Evolutionary conservation across 306 rosid species (phyloP), one percentile per base, ranked within the genome.

Genomic region (Potentilla sterilis): DNA sequence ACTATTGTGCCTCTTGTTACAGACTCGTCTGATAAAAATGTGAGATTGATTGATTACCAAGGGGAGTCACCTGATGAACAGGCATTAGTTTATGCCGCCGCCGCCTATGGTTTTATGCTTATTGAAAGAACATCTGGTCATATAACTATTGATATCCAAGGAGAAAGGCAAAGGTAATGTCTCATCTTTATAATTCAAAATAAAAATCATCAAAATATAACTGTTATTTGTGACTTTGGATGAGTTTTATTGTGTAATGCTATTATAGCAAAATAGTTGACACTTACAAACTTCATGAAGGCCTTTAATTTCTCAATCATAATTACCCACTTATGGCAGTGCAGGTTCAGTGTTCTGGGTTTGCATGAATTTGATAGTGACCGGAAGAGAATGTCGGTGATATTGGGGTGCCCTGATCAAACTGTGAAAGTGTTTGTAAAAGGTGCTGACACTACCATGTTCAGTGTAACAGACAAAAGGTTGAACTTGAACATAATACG

Each of bases 11-110:
- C 99, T 86, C 84, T 95, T 75, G 78, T 86, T 75, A 77, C 80
- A 44, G 92, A 88, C 78, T 81, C 92, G 14, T 67, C 93, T 44
- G 97, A 95, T 54, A 93, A 93, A 47, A 74, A 69, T 51, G 89
- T 83, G 83, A 88, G 86, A 83, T 85, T 88, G 82, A 65, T 95
- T 62, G 99, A 95, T 84, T 95, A 92, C 86, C 99, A 95, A 87
- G 99, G 99, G 65, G 99, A 95, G 82, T 95, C 99, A 34, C 99
- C 99, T 3, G 99, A 95, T 83, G 99, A 95, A 79, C 99, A 95
- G 72, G 96, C 99, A 16, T 83, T 95, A 81, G 89, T 86, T 72
- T 92, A 89, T 86, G 99, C 97, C 21, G 99, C 99, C 0, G 97
- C 97, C 0, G 88, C 96, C 64, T 95, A 95, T 61, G 99, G 99